Evolutionary conservation across 805 yeast genomes (phyloP).

Genomic region (Starmera dryadoides): DNA sequence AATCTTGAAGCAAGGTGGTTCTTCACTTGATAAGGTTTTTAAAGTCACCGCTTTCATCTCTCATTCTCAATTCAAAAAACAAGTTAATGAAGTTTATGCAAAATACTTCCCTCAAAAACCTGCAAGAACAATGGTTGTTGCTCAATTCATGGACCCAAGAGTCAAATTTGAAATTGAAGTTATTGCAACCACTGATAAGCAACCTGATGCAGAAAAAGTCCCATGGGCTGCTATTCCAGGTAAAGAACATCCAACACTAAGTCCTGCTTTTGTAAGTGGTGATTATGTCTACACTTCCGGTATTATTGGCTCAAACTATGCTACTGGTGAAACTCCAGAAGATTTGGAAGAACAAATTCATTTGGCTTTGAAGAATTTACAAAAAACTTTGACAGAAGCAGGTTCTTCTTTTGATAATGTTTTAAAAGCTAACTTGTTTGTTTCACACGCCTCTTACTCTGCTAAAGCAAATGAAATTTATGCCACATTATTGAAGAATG

Average conservation of each 20-base stretch:
- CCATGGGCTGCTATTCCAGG: conserved; percentile 24
- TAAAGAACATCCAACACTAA: neutral
- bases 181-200: neutral
- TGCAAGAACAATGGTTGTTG: conserved; percentile 38
- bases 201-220: conserved; percentile 10
- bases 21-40: conserved; percentile 32
- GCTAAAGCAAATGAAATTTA: conserved; percentile 34
- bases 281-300: conserved; percentile 37
- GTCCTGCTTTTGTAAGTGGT: conserved; percentile 21
- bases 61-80: conserved; percentile 28
- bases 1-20: conserved; percentile 31
- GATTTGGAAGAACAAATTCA: conserved; percentile 35
- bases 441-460: conserved; percentile 32
- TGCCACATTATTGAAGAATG: conserved; percentile 28
- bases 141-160: conserved; percentile 17
- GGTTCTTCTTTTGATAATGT: conserved; percentile 35
- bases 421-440: conserved; percentile 37
- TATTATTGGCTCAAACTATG: conserved; percentile 30
- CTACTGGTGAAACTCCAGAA: conserved; percentile 30
- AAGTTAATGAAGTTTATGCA: conserved; percentile 34
- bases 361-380: conserved; percentile 32
- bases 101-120: conserved; percentile 35
- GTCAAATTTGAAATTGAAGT: neutral
- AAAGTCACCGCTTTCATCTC: conserved; percentile 38
- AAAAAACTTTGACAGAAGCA: conserved; percentile 28